Conservation (phyloP, 2,329 filamentous ascomycete species). For the Beauveria sp. region DNA sequence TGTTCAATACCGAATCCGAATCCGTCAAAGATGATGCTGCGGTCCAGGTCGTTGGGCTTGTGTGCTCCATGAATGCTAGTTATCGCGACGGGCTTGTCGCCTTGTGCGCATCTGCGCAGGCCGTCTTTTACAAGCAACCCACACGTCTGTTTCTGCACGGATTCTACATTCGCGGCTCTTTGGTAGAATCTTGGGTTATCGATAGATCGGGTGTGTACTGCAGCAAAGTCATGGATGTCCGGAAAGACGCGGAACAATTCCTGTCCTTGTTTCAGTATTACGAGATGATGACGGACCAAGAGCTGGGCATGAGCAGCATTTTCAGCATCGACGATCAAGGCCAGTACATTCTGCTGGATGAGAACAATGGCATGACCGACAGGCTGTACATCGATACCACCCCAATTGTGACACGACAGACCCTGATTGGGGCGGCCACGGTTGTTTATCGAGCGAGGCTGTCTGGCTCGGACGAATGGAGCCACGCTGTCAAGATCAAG, state of each 20-base stretch:
- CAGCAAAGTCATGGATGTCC: neutral
- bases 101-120: neutral
- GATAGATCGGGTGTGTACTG: neutral
- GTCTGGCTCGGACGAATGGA: neutral
- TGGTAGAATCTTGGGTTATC: neutral
- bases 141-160: neutral
- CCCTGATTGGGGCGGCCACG: neutral
- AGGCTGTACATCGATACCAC: neutral
- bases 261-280: neutral
- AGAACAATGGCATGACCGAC: neutral
- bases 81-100: neutral
- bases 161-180: neutral
- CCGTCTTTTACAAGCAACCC: neutral
- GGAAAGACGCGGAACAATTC: neutral
- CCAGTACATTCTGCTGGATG: neutral
- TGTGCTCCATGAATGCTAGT: neutral
- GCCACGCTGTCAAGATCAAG: conserved; percentile 3
- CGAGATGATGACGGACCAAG: neutral
- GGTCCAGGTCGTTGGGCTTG: neutral
- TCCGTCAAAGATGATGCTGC: neutral
- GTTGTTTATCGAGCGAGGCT: neutral
- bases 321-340: neutral
- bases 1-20: neutral
- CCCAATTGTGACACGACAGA: neutral
- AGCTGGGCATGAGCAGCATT: neutral